Percentiles rank a stretch among this genome's conserved stretches.
Evolutionary conservation across 371 early-diverging fungal species (phyloP).

Genomic region (Mucor mucedo): DNA sequence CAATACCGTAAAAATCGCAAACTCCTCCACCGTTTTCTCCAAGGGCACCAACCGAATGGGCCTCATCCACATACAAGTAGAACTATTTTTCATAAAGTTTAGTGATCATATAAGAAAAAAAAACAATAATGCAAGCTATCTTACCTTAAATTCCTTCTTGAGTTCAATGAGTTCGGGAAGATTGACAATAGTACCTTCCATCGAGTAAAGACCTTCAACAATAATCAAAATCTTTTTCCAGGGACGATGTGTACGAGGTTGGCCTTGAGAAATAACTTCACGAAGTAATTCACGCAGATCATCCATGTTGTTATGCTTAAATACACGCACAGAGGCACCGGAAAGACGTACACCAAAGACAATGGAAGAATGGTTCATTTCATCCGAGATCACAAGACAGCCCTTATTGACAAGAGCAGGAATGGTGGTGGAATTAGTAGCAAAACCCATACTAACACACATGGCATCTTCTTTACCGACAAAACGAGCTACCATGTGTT

Average conservation of each 20-base stretch:
- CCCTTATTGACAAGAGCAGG: conserved; percentile 93
- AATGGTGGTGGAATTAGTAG: conserved; percentile 98
- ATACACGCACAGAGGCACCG: conserved; percentile 95
- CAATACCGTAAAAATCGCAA: conserved; percentile 94
- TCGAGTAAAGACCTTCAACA: conserved; percentile 98
- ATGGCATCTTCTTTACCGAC: conserved; percentile 95
- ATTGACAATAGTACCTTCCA: conserved; percentile 97
- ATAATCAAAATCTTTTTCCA: conserved; percentile 99
- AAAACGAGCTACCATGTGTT: conserved; percentile 94
- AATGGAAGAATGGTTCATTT: conserved; percentile 97
- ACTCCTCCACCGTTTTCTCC: conserved; percentile 96
- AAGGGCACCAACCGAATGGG: conserved; percentile 99
- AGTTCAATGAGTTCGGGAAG: conserved; percentile 92
- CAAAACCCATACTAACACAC: conserved; percentile 98
- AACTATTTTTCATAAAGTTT: conserved; percentile 60
- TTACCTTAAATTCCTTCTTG: conserved; percentile 89
- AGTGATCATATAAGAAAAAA: not conserved
- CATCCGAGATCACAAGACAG: conserved; percentile 96
- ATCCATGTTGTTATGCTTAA: conserved; percentile 91
- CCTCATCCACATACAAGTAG: conserved; percentile 99
- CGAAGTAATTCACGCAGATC: conserved; percentile 90
- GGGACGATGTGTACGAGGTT: conserved; percentile 97
- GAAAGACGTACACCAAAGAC: conserved; percentile 96
- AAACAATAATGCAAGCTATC: not conserved
- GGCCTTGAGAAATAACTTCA: conserved; percentile 96